Conservation (phyloP, 2,329 filamentous ascomycete genomes). For the Aspergillus aculeatinus region DNA sequence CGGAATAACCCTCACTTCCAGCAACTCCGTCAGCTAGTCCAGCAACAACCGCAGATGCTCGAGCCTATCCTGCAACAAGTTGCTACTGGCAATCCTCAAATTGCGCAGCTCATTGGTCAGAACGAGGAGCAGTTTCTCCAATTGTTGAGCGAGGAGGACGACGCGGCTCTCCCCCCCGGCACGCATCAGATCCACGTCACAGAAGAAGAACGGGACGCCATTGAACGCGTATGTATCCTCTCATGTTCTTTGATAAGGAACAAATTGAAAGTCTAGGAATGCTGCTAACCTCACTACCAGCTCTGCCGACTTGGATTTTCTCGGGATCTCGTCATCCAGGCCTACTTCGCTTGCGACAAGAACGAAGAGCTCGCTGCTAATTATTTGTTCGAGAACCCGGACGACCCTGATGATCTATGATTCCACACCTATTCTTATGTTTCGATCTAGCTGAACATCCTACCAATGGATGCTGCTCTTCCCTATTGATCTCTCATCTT, state of each 20-base stretch:
- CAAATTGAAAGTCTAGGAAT: constrained; percentile 12
- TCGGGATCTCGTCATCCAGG: constrained; percentile 90
- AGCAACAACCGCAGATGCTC: constrained; percentile 97
- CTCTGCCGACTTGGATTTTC: constrained; percentile 91
- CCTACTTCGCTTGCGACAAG: constrained; percentile 99
- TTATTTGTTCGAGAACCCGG: constrained; percentile 95
- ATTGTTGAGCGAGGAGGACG: constrained; percentile 84
- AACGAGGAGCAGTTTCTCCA: constrained; percentile 93
- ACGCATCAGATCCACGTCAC: constrained; percentile 89
- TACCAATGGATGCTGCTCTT: constrained; percentile 12
- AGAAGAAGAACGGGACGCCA: constrained; percentile 93
- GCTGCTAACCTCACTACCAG: constrained; percentile 45
- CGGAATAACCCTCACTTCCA: constrained; percentile 97
- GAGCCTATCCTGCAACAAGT: constrained; percentile 97
- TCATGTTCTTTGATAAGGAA: constrained; percentile 1
- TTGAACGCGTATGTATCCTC: constrained; percentile 72
- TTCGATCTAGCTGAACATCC: neutral
- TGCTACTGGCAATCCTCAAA: constrained; percentile 87
- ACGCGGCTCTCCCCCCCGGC: constrained; percentile 74
- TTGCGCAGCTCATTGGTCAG: constrained; percentile 86
- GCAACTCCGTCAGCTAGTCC: constrained; percentile 92
- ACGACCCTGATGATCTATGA: constrained; percentile 62
- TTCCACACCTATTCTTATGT: neutral
- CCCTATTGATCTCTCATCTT: constrained; percentile 12
- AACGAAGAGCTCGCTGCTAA: constrained; percentile 98